Conservation (phyloP, 345 rosid species). For the Rhodomyrtus tomentosa region DNA sequence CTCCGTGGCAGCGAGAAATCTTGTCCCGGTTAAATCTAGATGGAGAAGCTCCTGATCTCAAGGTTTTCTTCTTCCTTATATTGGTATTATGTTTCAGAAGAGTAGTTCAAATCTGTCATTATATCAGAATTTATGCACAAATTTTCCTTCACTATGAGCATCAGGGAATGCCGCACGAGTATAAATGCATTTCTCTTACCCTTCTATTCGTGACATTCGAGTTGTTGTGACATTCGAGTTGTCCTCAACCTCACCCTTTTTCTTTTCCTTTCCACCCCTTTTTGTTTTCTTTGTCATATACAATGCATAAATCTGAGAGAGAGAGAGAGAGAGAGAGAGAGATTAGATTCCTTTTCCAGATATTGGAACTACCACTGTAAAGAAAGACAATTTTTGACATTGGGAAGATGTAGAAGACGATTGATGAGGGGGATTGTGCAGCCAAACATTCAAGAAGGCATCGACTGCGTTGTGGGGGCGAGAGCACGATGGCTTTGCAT, state of each 20-base stretch:
- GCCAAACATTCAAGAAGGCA: neutral
- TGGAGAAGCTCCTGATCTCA: constrained; percentile 48
- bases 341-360: constrained; percentile 25
- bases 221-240: constrained; percentile 5
- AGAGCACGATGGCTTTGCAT: neutral
- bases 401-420: neutral
- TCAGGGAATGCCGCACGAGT: neutral
- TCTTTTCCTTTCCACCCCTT: neutral
- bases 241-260: neutral
- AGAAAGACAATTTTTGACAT: constrained; percentile 5
- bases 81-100: neutral
- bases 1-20: constrained; percentile 57
- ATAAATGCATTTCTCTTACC: neutral
- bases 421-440: neutral
- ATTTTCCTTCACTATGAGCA: neutral
- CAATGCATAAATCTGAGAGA: neutral
- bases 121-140: neutral
- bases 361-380: constrained; percentile 12
- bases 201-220: neutral
- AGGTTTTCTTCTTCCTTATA: constrained; percentile 27
- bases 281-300: constrained; percentile 20
- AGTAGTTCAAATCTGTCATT: neutral
- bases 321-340: neutral
- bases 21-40: constrained; percentile 49
- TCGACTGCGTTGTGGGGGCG: neutral